Percentiles rank a stretch among this genome's conserved stretches.
Evolutionary conservation across 371 early-diverging fungal genomes (phyloP).

Genomic region (Circinella umbellata): DNA sequence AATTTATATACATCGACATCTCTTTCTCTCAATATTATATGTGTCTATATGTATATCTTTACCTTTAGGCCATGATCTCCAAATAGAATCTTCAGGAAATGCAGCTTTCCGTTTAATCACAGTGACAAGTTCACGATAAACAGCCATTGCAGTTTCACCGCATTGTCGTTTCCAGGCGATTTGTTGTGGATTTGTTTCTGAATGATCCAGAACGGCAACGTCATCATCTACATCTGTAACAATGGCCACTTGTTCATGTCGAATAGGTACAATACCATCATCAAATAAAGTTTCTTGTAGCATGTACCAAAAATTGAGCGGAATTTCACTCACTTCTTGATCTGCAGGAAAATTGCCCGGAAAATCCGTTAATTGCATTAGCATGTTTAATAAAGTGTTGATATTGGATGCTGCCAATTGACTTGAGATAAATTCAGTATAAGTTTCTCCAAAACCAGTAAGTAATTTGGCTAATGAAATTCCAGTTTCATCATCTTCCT

Average conservation of each 20-base stretch:
- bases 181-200: slow-evolving; percentile 15
- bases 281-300: slow-evolving; percentile 72
- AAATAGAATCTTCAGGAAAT: slow-evolving; percentile 62
- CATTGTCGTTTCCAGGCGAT: slow-evolving; percentile 36
- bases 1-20: too few relatives aligned
- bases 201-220: slow-evolving; percentile 6
- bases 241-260: slow-evolving; percentile 2
- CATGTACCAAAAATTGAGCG: slow-evolving; percentile 77
- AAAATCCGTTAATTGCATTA: slow-evolving; percentile 71
- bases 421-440: slow-evolving; percentile 60
- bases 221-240: slow-evolving; percentile 24
- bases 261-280: slow-evolving; percentile 38
- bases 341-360: slow-evolving; percentile 75
- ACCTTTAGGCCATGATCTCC: slow-evolving; percentile 68
- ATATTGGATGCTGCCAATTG: slow-evolving; percentile 57
- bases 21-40: too few relatives aligned
- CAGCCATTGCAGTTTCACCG: slow-evolving; percentile 38
- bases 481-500: slow-evolving; percentile 62
- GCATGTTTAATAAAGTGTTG: slow-evolving; percentile 58
- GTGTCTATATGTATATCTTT: not conserved
- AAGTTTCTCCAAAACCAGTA: slow-evolving; percentile 74
- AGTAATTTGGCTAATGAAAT: slow-evolving; percentile 63
- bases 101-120: slow-evolving; percentile 58
- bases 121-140: slow-evolving; percentile 60
- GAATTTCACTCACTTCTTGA: slow-evolving; percentile 73